Conservation (phyloP, 2,329 filamentous ascomycete species). For the Calonectria hongkongensis region DNA sequence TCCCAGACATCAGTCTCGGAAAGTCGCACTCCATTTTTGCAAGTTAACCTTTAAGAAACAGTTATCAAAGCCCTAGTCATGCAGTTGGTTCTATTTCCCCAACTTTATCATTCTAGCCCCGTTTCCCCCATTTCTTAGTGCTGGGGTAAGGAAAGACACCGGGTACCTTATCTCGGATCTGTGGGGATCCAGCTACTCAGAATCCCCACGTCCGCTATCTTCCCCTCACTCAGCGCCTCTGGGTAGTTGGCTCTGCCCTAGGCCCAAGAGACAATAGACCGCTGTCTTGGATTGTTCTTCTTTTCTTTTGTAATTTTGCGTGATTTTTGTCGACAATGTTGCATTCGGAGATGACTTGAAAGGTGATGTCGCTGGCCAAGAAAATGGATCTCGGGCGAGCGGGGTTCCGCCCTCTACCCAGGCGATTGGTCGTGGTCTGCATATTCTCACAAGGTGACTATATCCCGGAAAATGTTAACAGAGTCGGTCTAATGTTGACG, state of each 20-base stretch:
- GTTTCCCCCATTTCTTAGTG: constrained; percentile 8
- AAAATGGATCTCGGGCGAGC: constrained; percentile 21
- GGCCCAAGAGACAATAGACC: constrained; percentile 12
- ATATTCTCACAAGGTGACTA: background rate
- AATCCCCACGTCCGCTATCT: constrained; percentile 32
- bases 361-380: background rate
- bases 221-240: constrained; percentile 16
- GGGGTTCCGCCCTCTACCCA: constrained; percentile 12
- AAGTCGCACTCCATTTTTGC: background rate
- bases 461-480: constrained; percentile 13
- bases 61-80: constrained; percentile 6
- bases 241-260: background rate
- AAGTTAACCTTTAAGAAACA: background rate
- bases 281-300: background rate
- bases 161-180: constrained; percentile 29
- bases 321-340: constrained; percentile 21
- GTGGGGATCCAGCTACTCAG: background rate
- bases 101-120: background rate
- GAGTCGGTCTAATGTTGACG: constrained; percentile 1
- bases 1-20: background rate
- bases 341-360: background rate
- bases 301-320: constrained; percentile 17
- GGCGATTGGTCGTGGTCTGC: constrained; percentile 15
- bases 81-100: constrained; percentile 1
- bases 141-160: background rate